phyloP scores from a whole-genome alignment of 805 yeast species.

The Lachancea sp. region DNA sequence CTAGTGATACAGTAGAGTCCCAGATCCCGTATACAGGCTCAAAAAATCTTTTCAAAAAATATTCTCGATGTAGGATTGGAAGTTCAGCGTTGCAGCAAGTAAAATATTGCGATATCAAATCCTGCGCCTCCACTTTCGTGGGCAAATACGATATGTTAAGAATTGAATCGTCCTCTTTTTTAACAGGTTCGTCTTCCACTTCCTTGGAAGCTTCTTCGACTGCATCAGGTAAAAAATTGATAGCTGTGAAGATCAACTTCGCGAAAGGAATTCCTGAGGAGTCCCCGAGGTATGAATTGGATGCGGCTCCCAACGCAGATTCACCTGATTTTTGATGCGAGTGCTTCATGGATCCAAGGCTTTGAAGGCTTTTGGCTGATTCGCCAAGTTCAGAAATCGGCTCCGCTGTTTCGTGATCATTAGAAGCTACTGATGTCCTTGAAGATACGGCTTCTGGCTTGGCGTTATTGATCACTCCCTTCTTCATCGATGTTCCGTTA shows the following conservation, averaged over 20 bases:
- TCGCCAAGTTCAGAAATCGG: slow-evolving; percentile 17
- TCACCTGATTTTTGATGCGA: slow-evolving; percentile 1
- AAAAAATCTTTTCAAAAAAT: slow-evolving; percentile 58
- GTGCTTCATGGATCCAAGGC: slow-evolving; percentile 21
- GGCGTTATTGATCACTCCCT: slow-evolving; percentile 5
- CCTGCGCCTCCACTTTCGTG: slow-evolving; percentile 62
- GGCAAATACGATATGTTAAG: slow-evolving; percentile 42
- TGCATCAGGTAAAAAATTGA: slow-evolving; percentile 44
- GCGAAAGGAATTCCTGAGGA: slow-evolving; percentile 69
- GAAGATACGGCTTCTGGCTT: background rate
- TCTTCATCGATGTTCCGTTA: slow-evolving; percentile 22
- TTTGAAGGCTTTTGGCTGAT: slow-evolving; percentile 19
- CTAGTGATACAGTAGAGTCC: slow-evolving; percentile 47
- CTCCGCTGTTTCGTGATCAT: slow-evolving; percentile 1
- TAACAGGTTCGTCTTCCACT: background rate
- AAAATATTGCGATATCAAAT: slow-evolving; percentile 58
- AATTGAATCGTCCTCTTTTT: slow-evolving; percentile 13
- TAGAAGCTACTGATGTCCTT: background rate
- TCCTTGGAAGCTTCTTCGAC: slow-evolving; percentile 26
- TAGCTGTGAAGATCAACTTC: slow-evolving; percentile 68
- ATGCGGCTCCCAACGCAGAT: slow-evolving; percentile 11
- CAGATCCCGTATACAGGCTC: slow-evolving; percentile 75
- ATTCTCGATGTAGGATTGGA: slow-evolving; percentile 79
- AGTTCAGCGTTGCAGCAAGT: slow-evolving; percentile 76
- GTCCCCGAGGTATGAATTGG: slow-evolving; percentile 40